Conservation (phyloP, 768 basidiomycete genomes). For the Lactarius deliciosus region DNA sequence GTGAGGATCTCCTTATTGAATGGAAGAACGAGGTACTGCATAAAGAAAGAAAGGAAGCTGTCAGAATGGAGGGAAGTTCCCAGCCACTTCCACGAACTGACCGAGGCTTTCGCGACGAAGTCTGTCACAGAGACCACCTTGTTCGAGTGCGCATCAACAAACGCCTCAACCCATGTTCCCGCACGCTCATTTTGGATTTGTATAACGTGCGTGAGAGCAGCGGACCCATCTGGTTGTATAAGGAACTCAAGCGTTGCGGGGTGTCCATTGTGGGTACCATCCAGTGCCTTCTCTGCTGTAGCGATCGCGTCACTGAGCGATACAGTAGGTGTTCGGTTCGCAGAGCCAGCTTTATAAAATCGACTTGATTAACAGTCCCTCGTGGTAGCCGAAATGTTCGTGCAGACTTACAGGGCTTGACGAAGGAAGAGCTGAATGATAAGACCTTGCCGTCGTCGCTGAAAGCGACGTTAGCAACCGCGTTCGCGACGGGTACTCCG, state of each 20-base stretch:
- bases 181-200: slow-evolving; percentile 44
- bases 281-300: slow-evolving; percentile 40
- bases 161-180: slow-evolving; percentile 56
- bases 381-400: background rate
- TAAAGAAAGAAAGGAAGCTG: background rate
- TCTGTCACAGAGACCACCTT: slow-evolving; percentile 52
- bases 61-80: background rate
- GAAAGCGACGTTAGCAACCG: slow-evolving; percentile 48
- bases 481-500: slow-evolving; percentile 40
- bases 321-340: slow-evolving; percentile 40
- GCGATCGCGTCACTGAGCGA: slow-evolving; percentile 39
- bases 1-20: slow-evolving; percentile 49
- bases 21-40: slow-evolving; percentile 49
- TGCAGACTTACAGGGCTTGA: slow-evolving; percentile 41
- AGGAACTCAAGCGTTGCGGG: slow-evolving; percentile 44
- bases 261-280: slow-evolving; percentile 43
- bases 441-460: slow-evolving; percentile 42
- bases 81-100: slow-evolving; percentile 30
- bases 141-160: slow-evolving; percentile 56
- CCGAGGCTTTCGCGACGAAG: slow-evolving; percentile 48
- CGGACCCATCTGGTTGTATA: slow-evolving; percentile 40
- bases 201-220: slow-evolving; percentile 42
- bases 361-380: background rate
- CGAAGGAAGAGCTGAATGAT: slow-evolving; percentile 48
- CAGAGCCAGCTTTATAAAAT: slow-evolving; percentile 21